A percentile compares a stretch with the other conserved stretches of the same genome.
Conservation (phyloP, 2,329 filamentous ascomycete genomes). For the Ceratocystis ficicola region DNA sequence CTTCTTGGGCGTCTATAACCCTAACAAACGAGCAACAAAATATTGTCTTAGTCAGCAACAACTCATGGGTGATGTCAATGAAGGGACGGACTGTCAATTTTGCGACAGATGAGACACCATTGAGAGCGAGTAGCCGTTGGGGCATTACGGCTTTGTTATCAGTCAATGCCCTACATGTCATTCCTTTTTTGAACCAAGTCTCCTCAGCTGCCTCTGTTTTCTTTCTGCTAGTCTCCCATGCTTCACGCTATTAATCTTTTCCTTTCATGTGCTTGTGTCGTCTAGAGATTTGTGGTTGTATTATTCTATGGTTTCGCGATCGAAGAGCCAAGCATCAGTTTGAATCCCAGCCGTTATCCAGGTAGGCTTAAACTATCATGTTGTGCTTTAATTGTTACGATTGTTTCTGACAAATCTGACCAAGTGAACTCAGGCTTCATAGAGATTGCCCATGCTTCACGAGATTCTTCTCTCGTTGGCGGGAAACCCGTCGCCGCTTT, state of each 20-base stretch:
- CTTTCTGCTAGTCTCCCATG: background rate
- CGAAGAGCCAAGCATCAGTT: slow-evolving; percentile 15
- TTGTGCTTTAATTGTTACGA: background rate
- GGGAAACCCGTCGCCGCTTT: slow-evolving; percentile 80
- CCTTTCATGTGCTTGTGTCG: slow-evolving; percentile 20
- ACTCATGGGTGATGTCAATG: background rate
- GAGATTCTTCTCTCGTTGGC: slow-evolving; percentile 95
- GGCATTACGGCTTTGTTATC: background rate
- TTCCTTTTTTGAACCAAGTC: too few relatives aligned
- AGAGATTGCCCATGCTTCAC: slow-evolving; percentile 66
- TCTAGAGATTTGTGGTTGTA: slow-evolving; percentile 21
- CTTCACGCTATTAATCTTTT: background rate
- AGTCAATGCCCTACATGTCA: too few relatives aligned
- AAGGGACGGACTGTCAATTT: background rate
- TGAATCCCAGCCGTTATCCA: slow-evolving; percentile 15
- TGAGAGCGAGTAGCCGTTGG: background rate
- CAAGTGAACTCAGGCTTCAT: background rate
- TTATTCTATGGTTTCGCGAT: slow-evolving; percentile 21
- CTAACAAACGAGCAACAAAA: background rate
- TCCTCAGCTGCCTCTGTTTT: background rate
- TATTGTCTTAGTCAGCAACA: background rate
- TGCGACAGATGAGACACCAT: background rate
- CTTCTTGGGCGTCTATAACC: background rate
- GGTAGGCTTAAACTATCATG: slow-evolving; percentile 9
- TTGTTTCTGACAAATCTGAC: slow-evolving; percentile 2